Percentiles rank a stretch among this genome's conserved stretches.
These are phyloP conservation scores for Metschnikowia proteae DNA, from an alignment of 805 yeast genomes.

Conservation along the genomic window DNA sequence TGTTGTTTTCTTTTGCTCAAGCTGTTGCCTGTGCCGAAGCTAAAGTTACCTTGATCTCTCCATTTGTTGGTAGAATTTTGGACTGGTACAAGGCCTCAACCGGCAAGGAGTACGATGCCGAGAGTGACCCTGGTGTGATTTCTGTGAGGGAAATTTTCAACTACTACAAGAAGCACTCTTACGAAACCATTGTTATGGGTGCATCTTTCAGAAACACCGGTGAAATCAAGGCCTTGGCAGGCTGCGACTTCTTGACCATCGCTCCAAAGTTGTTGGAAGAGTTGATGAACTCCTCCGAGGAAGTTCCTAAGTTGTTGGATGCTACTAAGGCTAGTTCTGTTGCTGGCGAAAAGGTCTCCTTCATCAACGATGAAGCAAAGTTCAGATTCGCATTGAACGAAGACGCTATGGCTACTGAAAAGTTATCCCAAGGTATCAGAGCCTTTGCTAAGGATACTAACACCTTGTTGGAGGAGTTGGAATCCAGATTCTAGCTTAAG, in stretches of 20 bases:
- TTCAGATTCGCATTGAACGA: conserved; percentile 92
- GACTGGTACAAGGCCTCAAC: conserved; percentile 97
- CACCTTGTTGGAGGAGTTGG: conserved; percentile 67
- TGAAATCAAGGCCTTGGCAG: conserved; percentile 95
- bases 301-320: conserved; percentile 79
- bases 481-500: conserved; percentile 44
- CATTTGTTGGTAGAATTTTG: conserved; percentile 97
- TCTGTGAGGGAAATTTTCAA: conserved; percentile 87
- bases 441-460: conserved; percentile 90
- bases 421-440: conserved; percentile 97
- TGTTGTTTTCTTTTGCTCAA: conserved; percentile 91
- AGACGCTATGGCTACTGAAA: conserved; percentile 98
- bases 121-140: conserved; percentile 91
- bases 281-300: conserved; percentile 69
- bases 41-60: conserved; percentile 90
- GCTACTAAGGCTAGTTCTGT: conserved; percentile 51
- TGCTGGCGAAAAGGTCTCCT: conserved; percentile 61
- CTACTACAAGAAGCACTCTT: conserved; percentile 96
- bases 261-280: conserved; percentile 90
- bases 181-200: conserved; percentile 99
- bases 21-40: conserved; percentile 99
- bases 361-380: conserved; percentile 76
- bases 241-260: conserved; percentile 94
- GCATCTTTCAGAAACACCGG: conserved; percentile 98
- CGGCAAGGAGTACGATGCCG: conserved; percentile 74